Conservation (phyloP, 2,329 filamentous ascomycete genomes). For the Grosmannia clavigera region DNA sequence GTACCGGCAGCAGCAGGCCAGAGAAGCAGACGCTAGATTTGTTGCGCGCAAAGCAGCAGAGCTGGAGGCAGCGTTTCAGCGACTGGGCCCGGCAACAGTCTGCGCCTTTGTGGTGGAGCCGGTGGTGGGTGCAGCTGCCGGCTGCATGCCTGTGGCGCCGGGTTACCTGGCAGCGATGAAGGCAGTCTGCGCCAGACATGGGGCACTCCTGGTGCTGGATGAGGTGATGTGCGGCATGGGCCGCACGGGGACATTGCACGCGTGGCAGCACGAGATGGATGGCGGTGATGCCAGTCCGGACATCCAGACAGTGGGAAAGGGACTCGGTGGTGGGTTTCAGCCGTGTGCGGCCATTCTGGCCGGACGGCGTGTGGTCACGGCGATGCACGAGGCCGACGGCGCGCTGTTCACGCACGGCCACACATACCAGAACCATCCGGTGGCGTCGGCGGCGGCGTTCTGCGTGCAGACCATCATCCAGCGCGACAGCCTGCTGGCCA, state of each 20-base stretch:
- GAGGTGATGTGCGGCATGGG: constrained; percentile 64
- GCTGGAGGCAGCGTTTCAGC: constrained; percentile 48
- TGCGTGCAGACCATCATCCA: constrained; percentile 49
- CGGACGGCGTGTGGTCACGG: constrained; percentile 36
- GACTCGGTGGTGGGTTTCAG: constrained; percentile 50
- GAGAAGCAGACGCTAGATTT: constrained; percentile 43
- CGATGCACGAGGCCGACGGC: constrained; percentile 19
- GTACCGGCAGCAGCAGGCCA: constrained; percentile 34
- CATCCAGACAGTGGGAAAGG: constrained; percentile 54
- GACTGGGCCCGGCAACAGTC: constrained; percentile 49
- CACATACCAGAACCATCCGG: constrained; percentile 48
- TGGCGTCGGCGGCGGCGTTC: constrained; percentile 48
- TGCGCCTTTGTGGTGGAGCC: constrained; percentile 57
- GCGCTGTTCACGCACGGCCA: constrained; percentile 37
- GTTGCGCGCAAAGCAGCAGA: constrained; percentile 46
- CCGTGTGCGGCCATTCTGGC: constrained; percentile 50
- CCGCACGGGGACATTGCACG: constrained; percentile 44
- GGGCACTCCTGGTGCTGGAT: constrained; percentile 64
- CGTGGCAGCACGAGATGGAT: constrained; percentile 41
- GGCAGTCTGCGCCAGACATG: constrained; percentile 55
- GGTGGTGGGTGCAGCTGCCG: constrained; percentile 56
- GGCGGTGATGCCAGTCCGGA: constrained; percentile 39
- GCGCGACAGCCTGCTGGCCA: constrained; percentile 45
- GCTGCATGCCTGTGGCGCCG: constrained; percentile 51
- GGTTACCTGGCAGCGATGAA: constrained; percentile 62